Percentiles rank a stretch among this genome's conserved stretches.
Evolutionary conservation across 345 rosid genomes (phyloP).

Genomic region (Kandelia obovata): DNA sequence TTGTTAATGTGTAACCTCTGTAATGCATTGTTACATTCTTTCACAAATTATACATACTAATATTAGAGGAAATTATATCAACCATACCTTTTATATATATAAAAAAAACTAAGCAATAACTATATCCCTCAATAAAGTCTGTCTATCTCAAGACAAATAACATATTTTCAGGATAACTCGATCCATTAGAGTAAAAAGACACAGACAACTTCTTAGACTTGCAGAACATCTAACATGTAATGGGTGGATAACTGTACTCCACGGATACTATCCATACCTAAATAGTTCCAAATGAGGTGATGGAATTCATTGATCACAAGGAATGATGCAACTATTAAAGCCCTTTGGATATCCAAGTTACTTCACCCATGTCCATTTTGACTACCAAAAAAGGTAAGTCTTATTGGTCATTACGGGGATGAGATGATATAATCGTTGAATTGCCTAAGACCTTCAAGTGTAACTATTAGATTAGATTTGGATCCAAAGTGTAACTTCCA

Average conservation of each 20-base stretch:
- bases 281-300: too few species aligned
- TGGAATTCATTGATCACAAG: too few species aligned
- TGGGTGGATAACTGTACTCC: too few species aligned
- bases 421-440: slow-evolving; percentile 4
- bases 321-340: too few species aligned
- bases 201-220: too few species aligned
- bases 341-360: not conserved
- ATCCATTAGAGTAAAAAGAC: too few species aligned
- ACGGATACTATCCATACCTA: too few species aligned
- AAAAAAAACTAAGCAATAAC: too few species aligned
- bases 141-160: too few species aligned
- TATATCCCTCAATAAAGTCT: too few species aligned
- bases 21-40: slow-evolving; percentile 29
- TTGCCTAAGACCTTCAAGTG: not conserved
- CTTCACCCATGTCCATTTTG: not conserved
- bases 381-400: not conserved
- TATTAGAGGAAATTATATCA: slow-evolving; percentile 28
- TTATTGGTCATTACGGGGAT: not conserved
- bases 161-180: too few species aligned
- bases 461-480: not conserved
- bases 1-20: slow-evolving; percentile 42
- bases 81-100: not conserved
- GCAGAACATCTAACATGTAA: too few species aligned
- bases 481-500: not conserved
- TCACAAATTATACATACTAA: slow-evolving; percentile 18